Base-by-base conservation (phyloP, 345 rosid genomes). In the Capsella bursapastoris region DNA sequence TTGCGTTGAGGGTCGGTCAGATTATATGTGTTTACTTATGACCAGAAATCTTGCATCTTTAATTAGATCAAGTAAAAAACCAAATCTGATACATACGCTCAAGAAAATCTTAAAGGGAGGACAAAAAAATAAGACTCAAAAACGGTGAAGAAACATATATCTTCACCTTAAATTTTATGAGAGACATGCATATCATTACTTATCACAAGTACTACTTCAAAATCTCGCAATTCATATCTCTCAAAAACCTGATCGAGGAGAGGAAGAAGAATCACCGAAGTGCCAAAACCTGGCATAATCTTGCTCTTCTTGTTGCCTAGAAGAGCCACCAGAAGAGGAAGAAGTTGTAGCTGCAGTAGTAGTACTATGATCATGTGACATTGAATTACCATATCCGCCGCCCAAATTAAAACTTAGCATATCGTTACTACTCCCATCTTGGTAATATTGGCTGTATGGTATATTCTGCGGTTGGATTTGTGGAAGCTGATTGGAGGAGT, bases 271-370 rank as follows among this genome's bases (percentile, higher is more conserved):
- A 66, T 71, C 81, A 7, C 77, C 77, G 3, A 77, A 71, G 7
- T 67, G 72, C 77, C 66, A 78, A 51, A 38, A 65, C 8, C 62
- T 65, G 6, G 72, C 41, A 66, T 65, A 78, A 34, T 71, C 73
- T 71, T 78, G 81, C 43, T 71, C 77, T 11, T 78, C 77, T 58
- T 71, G 81, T 66, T 52, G 81, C 57, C 77, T 71, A 13, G 81
- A 78, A 78, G 77, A 78, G 44, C 68, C 66, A 71, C 61, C 81
- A 50, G 79, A 76, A 65, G 76, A 78, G 6, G 81, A 71, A 66
- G 81, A 65, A 50, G 68, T 70, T 64, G 75, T 76, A 5, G 70
- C 16, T 15, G 52, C 69, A 61, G 74, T 31, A 29, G 73, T 74
- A 61, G 31, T 41, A 47, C 71, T 70, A 52, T 75, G 64, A 68